These are phyloP conservation scores for Gautieria morchelliformis DNA, from an alignment of 768 basidiomycete species.

Conservation along the genomic window DNA sequence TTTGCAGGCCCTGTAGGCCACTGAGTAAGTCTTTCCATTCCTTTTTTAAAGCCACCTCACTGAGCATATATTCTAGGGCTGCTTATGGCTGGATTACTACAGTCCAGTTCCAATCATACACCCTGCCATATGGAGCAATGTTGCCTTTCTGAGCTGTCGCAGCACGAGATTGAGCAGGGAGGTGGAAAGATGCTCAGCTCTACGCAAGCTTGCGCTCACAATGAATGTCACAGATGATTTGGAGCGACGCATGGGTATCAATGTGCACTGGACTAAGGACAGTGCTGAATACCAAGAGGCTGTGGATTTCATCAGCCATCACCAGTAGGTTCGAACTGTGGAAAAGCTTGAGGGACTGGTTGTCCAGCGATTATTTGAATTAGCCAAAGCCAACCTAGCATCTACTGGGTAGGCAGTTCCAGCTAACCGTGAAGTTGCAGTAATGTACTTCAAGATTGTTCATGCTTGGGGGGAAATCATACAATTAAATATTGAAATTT, in stretches of 20 bases:
- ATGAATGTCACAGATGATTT: conserved; percentile 1
- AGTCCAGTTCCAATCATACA: conserved; percentile 6
- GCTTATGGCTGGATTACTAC: conserved; percentile 5
- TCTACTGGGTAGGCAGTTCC: too few relatives aligned
- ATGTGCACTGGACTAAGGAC: conserved; percentile 10
- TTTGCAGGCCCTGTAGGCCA: background rate
- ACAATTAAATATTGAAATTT: background rate
- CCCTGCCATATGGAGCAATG: conserved; percentile 8
- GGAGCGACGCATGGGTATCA: conserved; percentile 11
- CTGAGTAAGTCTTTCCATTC: background rate
- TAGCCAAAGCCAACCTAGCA: too few relatives aligned
- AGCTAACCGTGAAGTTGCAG: background rate
- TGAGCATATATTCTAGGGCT: background rate
- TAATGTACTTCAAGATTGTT: background rate
- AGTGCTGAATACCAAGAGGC: too few relatives aligned
- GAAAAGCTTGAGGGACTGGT: too few relatives aligned
- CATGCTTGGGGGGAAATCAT: background rate
- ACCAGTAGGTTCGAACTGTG: too few relatives aligned
- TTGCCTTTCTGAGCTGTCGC: background rate
- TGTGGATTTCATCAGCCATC: too few relatives aligned
- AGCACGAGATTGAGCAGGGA: background rate
- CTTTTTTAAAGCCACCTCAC: background rate
- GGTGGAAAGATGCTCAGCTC: background rate
- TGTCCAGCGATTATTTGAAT: too few relatives aligned
- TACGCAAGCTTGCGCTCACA: background rate